Conservation (phyloP, 139 green algal genomes). For the Eudorina sp. region DNA sequence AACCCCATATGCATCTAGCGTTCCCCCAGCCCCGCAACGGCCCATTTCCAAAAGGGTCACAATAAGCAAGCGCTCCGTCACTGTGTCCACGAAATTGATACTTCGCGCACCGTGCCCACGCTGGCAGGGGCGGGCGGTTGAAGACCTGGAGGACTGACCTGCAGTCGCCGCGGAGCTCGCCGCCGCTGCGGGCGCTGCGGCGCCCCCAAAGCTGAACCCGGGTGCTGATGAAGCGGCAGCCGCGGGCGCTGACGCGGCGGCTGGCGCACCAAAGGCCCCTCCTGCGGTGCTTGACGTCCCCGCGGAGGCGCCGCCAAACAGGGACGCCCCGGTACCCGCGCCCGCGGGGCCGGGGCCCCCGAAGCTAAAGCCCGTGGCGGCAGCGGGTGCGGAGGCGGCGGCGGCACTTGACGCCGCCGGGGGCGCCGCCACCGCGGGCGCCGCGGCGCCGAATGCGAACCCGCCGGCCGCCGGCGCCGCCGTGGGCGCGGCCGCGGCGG, state of each 20-base stretch:
- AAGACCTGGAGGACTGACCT: neutral
- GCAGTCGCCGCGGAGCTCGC: conserved; percentile 11
- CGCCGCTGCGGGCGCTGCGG: neutral
- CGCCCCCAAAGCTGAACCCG: neutral
- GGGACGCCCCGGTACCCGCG: neutral
- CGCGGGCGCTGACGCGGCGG: neutral
- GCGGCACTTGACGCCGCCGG: no score
- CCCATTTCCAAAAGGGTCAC: no score
- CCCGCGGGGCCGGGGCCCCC: neutral
- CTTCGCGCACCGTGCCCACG: no score
- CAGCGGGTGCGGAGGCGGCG: neutral
- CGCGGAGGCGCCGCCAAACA: neutral
- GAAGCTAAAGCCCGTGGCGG: conserved; percentile 10
- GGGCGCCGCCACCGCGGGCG: neutral
- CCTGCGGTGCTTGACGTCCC: neutral
- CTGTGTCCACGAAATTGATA: no score
- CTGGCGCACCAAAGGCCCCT: neutral
- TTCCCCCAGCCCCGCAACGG: no score
- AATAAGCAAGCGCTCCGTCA: no score
- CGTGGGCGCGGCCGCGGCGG: neutral
- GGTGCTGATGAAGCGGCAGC: no score
- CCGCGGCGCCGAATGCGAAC: neutral
- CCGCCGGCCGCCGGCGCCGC: conserved; percentile 10
- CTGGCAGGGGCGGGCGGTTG: no score
- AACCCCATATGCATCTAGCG: no score